Conservation (phyloP, 1,284 basidiomycete genomes). For the Cutaneotrichosporon cavernicola region DNA sequence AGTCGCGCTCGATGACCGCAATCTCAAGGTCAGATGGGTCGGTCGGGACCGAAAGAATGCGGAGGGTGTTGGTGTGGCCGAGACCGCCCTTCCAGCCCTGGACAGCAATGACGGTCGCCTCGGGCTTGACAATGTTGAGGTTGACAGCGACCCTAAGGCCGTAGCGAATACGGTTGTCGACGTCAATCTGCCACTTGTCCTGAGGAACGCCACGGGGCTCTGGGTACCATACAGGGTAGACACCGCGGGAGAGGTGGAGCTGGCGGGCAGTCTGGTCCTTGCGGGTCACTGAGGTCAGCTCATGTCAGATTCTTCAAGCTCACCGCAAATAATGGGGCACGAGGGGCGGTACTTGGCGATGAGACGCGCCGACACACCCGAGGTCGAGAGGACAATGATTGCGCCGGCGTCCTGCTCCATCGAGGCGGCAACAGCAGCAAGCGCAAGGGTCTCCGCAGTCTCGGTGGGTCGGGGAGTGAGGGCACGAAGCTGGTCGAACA, state of each 20-base stretch:
- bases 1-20: constrained; percentile 31
- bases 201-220: constrained; percentile 82
- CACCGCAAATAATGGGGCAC: constrained; percentile 91
- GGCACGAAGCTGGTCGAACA: constrained; percentile 82
- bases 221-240: constrained; percentile 93
- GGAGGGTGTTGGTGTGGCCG: constrained; percentile 65
- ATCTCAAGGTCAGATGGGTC: constrained; percentile 77
- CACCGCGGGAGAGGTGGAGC: constrained; percentile 94
- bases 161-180: constrained; percentile 57
- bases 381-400: constrained; percentile 92
- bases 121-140: constrained; percentile 84
- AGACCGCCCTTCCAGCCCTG: constrained; percentile 99
- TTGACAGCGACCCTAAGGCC: constrained; percentile 84
- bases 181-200: constrained; percentile 97
- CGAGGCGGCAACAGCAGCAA: constrained; percentile 92
- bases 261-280: constrained; percentile 94
- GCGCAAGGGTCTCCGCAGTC: constrained; percentile 88
- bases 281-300: constrained; percentile 70
- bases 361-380: constrained; percentile 89
- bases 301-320: constrained; percentile 25
- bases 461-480: constrained; percentile 81
- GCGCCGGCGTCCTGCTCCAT: constrained; percentile 89
- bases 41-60: constrained; percentile 67
- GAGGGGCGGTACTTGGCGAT: constrained; percentile 94
- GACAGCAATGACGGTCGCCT: constrained; percentile 87